Evolutionary conservation across 2,329 filamentous ascomycete species (phyloP).

Genomic region (Diplodia intermedia): DNA sequence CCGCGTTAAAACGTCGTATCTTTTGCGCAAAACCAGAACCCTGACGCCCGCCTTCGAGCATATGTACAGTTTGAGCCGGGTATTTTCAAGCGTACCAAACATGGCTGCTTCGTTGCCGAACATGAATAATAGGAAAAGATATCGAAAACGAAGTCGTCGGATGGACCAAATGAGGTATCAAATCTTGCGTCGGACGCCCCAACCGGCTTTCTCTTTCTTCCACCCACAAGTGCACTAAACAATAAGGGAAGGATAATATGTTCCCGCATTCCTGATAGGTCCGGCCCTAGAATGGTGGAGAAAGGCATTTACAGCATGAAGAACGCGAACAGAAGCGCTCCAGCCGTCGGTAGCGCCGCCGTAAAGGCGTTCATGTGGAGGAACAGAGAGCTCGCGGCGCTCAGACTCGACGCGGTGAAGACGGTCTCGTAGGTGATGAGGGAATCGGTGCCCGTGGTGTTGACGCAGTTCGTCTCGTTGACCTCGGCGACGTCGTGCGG

Average conservation of each 20-base stretch:
- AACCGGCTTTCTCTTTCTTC: slow-evolving; percentile 7
- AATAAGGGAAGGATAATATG: not conserved
- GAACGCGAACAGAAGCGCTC: slow-evolving; percentile 25
- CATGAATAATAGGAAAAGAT: not conserved
- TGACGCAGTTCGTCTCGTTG: slow-evolving; percentile 85
- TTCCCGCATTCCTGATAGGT: slow-evolving; percentile 7
- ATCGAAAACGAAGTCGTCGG: not conserved
- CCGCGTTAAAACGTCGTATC: slow-evolving; percentile 7
- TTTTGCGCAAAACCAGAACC: slow-evolving; percentile 12
- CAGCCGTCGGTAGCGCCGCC: slow-evolving; percentile 13
- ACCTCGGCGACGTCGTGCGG: slow-evolving; percentile 77
- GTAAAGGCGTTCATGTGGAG: slow-evolving; percentile 4
- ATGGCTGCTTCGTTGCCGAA: slow-evolving; percentile 14
- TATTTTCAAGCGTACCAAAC: slow-evolving; percentile 19
- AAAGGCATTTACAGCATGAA: slow-evolving; percentile 20
- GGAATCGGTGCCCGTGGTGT: slow-evolving; percentile 63
- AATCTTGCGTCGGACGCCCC: slow-evolving; percentile 12
- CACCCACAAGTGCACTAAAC: not conserved
- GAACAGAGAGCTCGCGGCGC: slow-evolving; percentile 34
- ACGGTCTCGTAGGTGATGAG: slow-evolving; percentile 77
- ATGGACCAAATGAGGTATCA: slow-evolving; percentile 28
- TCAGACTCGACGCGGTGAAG: slow-evolving; percentile 60
- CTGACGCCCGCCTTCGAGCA: slow-evolving; percentile 16
- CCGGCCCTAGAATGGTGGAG: slow-evolving; percentile 3
- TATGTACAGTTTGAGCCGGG: slow-evolving; percentile 27